Conservation (phyloP, 768 basidiomycete species). For the Myochromella boudieri region DNA sequence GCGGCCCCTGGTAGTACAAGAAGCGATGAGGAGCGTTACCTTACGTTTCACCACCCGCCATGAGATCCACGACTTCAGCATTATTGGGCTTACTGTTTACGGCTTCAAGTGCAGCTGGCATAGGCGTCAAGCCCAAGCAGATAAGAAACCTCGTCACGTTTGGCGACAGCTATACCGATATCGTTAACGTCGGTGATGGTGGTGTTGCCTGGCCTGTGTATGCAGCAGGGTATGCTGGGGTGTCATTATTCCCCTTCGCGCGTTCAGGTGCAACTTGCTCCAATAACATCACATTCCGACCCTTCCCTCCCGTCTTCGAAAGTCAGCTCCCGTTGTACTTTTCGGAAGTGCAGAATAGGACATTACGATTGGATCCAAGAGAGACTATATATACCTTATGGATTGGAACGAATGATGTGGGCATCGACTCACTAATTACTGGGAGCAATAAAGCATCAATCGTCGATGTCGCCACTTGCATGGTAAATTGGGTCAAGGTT, state of each 20-base stretch:
- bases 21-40: no score
- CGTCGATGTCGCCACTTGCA: slow-evolving; percentile 57
- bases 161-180: slow-evolving; percentile 66
- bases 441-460: slow-evolving; percentile 52
- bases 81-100: no score
- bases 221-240: slow-evolving; percentile 52
- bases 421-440: slow-evolving; percentile 51
- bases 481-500: slow-evolving; percentile 57
- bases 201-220: slow-evolving; percentile 63
- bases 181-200: slow-evolving; percentile 38
- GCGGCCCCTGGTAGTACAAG: no score
- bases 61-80: no score
- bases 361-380: slow-evolving; percentile 34
- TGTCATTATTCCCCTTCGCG: slow-evolving; percentile 57
- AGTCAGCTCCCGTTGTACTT: slow-evolving; percentile 57
- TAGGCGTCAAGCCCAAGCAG: slow-evolving; percentile 36
- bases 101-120: slow-evolving; percentile 5
- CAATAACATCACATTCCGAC: slow-evolving; percentile 56
- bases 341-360: slow-evolving; percentile 38
- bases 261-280: slow-evolving; percentile 66
- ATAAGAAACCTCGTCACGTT: slow-evolving; percentile 69
- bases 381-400: slow-evolving; percentile 65
- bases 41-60: no score
- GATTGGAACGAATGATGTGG: slow-evolving; percentile 71
- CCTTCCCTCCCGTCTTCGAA: slow-evolving; percentile 59